Evolutionary conservation across 164 flowering plant genomes (phyloP), one percentile per base, ranked within the genome.

Genomic region (Tinospora cordifolia): DNA sequence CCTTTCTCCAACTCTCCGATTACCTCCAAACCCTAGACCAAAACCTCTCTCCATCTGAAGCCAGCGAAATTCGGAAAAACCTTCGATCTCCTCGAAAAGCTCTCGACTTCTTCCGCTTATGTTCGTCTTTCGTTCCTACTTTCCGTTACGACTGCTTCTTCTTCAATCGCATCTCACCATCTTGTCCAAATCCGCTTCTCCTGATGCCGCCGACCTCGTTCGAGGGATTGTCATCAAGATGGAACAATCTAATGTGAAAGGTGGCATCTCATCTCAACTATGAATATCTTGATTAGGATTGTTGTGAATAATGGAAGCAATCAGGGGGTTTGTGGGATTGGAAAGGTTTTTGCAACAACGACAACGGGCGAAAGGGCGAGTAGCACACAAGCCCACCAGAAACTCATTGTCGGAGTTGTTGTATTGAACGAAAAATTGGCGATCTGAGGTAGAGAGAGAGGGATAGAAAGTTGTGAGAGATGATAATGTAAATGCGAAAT

Each of bases 81-180:
- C 75, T 91, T 21, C 67, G 13, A 10, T 73, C 75, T 70, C 88
- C 97, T 21, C 69, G 68, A 36, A 81, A 83, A 46, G 91, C 97
- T 25, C 79, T 87, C 3, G 76, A 78, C 6, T 90, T 94, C 81
- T 94, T 94, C 81, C 85, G 72, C 72, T 81, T 84, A 63, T 87
- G 90, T 80, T 69, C 88, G 51, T 67, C 83, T 21, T 54, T 79
- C 12, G 74, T 84, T 64, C 89, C 90, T 2, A 79, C 77, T 14
- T 91, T 87, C 78, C 84, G 77, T 12, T 96, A 94, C 69, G 88
- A 92, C 68, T 65, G 87, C 71, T 86, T 86, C 79, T 84, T 93
- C 59, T 94, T 83, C 80, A 86, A 85, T 59, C 93, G 97, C 63
- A 71, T 94, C 69, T 94, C 44, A 77, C 81, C 66, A 65, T 71